Percentiles rank a stretch among this genome's conserved stretches.
Evolutionary conservation across 1,284 basidiomycete genomes (phyloP).

Genomic region (Fomitopsis palustris): DNA sequence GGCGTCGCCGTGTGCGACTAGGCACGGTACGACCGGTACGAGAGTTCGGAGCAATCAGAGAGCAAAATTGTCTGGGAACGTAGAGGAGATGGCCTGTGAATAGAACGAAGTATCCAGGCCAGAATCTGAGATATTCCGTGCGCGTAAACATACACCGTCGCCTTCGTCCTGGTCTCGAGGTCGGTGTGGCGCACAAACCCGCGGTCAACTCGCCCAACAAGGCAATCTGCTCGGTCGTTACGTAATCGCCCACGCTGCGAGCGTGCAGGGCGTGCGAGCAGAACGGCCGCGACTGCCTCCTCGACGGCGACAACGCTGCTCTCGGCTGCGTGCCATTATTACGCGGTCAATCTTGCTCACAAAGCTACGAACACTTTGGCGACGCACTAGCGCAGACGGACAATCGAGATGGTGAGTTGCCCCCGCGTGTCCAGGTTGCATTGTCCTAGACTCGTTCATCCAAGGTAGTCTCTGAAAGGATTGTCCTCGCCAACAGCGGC

Average conservation of each 20-base stretch:
- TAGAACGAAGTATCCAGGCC: not conserved
- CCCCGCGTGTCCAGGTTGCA: not conserved
- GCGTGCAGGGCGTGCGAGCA: not conserved
- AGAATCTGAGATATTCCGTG: not conserved
- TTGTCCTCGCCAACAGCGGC: not conserved
- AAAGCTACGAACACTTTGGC: not conserved
- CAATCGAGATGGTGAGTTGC: not conserved
- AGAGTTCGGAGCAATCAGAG: too few relatives aligned
- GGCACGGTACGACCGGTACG: too few relatives aligned
- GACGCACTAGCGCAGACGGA: not conserved
- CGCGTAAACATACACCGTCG: not conserved
- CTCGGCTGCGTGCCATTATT: not conserved
- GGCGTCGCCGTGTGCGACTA: too few relatives aligned
- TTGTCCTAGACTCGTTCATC: not conserved
- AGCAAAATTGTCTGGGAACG: not conserved
- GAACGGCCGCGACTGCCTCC: not conserved
- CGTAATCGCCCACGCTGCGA: not conserved
- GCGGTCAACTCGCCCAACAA: not conserved
- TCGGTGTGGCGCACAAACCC: not conserved
- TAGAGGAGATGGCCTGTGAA: not conserved
- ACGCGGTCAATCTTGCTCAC: not conserved
- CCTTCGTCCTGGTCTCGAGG: not conserved
- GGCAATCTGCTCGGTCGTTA: not conserved
- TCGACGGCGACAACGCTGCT: not conserved
- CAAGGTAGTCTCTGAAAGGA: constrained; percentile 8